phyloP scores from a whole-genome alignment of 2,329 filamentous ascomycete species.

The Leptosphaerulina australis region DNA sequence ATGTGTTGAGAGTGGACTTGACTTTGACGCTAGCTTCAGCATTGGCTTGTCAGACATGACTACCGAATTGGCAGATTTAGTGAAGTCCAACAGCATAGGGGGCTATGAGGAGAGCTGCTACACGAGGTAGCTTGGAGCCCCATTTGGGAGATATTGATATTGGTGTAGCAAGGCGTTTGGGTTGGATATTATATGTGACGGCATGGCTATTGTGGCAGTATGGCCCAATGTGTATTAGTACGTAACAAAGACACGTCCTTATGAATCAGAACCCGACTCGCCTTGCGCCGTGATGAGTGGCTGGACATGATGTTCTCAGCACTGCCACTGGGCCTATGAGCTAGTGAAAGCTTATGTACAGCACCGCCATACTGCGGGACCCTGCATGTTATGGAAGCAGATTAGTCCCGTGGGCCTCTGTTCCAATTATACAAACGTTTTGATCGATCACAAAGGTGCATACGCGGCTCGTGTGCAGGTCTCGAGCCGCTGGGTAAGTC shows the following conservation, averaged over 20 bases:
- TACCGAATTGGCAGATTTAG: no score
- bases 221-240: slow-evolving; percentile 1
- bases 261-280: background rate
- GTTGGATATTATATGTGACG: background rate
- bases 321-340: slow-evolving; percentile 20
- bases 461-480: slow-evolving; percentile 2
- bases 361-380: slow-evolving; percentile 24
- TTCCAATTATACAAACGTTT: slow-evolving; percentile 3
- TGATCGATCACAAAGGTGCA: background rate
- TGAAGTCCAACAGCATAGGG: no score
- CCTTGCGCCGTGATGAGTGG: slow-evolving; percentile 3
- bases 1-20: no score
- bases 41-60: no score
- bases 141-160: background rate
- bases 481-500: no score
- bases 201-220: background rate
- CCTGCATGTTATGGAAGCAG: slow-evolving; percentile 19
- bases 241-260: background rate
- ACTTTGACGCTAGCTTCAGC: no score
- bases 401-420: slow-evolving; percentile 14
- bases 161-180: slow-evolving; percentile 10
- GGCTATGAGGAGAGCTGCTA: no score
- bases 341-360: slow-evolving; percentile 24
- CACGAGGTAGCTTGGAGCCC: background rate
- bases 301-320: background rate